Evolutionary conservation across 306 rosid genomes (phyloP), one percentile per base, ranked within the genome.

Genomic region (Acacia melanoxylon): DNA sequence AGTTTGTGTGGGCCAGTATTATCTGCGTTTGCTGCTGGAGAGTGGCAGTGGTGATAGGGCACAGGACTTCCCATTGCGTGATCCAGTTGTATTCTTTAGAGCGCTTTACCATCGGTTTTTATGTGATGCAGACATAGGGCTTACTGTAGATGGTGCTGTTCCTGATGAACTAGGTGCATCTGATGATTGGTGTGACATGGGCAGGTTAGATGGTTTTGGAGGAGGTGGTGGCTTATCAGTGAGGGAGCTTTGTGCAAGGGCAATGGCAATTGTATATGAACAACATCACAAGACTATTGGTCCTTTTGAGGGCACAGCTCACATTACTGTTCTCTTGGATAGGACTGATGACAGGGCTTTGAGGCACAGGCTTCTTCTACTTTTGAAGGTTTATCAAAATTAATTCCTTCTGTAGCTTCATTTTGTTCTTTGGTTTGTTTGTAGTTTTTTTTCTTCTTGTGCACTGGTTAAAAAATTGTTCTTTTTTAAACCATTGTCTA

Each of bases 131-230:
- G 99, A 96, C 91, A 90, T 85, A 14, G 99, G 99, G 66, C 97
- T 96, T 76, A 96, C 97, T 22, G 98, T 96, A 49, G 98, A 93
- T 83, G 99, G 99, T 62, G 91, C 98, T 86, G 92, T 96, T 90
- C 99, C 99, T 48, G 99, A 96, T 86, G 97, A 96, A 83, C 81
- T 92, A 90, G 99, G 98, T 81, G 97, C 99, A 27, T 93, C 99
- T 86, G 99, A 96, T 92, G 99, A 96, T 87, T 96, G 99, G 99
- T 96, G 98, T 78, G 98, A 96, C 83, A 89, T 95, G 98, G 93
- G 96, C 81, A 95, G 99, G 83, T 88, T 91, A 81, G 99, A 95
- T 90, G 99, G 99, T 86, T 96, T 96, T 88, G 99, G 99, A 37
- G 99, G 99, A 68, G 98, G 98, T 41, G 99, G 99, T 45, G 99